Evolutionary conservation across 2,329 filamentous ascomycete species (phyloP), one percentile per base, ranked within the genome.

Genomic region (Aspergillus sp.): DNA sequence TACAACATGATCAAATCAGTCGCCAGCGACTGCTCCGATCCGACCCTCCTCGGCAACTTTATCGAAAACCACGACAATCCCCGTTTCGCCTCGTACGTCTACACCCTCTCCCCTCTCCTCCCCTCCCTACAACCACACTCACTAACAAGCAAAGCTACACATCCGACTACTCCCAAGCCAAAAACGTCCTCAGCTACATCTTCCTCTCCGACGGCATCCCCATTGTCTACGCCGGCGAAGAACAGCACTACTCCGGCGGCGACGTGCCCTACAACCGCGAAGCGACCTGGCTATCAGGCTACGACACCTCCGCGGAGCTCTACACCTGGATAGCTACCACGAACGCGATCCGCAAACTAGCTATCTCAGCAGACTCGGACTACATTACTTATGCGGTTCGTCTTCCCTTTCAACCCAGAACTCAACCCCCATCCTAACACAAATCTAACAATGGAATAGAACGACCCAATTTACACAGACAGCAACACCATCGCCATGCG

Each of bases 181-280:
- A 87, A 73, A 90, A 89, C 67, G 82, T 83, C 1, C 78, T 89
- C 41, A 80, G 85, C 0, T 89, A 85, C 67, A 81, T 83, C 9
- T 81, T 90, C 49, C 79, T 90, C 5, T 66, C 74, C 0, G 74
- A 87, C 54, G 87, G 87, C 2, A 85, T 89, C 54, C 87, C 87
- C 1, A 86, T 89, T 54, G 66, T 89, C 54, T 90, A 89, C 72
- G 82, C 88, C 58, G 87, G 87, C n/a, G 85, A 87, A 59, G 87
- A 90, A 71, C 87, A 89, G 69, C 84, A 83, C 59, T 88, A 82
- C 68, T 71, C 75, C 2, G 82, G 83, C 28, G 82, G 80, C 15
- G 77, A 72, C 41, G 74, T 73, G 54, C 84, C 84, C 6, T 77
- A 79, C 0, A 80, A 79, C 49, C 82, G 85, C n/a, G 85, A 87